Percentiles rank a stretch among this genome's conserved stretches.
Conservation (phyloP, 2,329 filamentous ascomycete genomes). For the Onygenales sp. region DNA sequence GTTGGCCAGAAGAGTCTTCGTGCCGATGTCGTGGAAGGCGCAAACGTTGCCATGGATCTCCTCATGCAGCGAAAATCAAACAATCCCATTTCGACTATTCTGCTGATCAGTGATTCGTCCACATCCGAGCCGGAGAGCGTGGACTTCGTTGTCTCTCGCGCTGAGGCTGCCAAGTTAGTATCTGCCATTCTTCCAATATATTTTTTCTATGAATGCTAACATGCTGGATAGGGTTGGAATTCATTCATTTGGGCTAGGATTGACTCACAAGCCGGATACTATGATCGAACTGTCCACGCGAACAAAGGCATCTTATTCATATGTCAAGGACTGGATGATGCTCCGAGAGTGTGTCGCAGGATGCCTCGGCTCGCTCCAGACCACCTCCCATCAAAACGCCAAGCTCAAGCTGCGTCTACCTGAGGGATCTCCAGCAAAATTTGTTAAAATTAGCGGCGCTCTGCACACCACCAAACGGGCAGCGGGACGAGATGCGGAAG, state of each 20-base stretch:
- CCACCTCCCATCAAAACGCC: constrained; percentile 94
- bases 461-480: constrained; percentile 94
- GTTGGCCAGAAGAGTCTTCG: constrained; percentile 94
- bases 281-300: constrained; percentile 95
- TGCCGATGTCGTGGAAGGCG: constrained; percentile 92
- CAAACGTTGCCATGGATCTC: constrained; percentile 96
- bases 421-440: constrained; percentile 94
- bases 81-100: constrained; percentile 89
- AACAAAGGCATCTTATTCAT: constrained; percentile 94
- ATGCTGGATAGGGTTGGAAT: constrained; percentile 62
- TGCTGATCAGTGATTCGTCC: constrained; percentile 94
- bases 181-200: background rate
- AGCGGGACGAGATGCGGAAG: constrained; percentile 88
- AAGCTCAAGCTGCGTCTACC: constrained; percentile 90
- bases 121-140: constrained; percentile 91
- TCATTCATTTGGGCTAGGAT: constrained; percentile 88
- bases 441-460: constrained; percentile 95
- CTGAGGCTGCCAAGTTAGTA: constrained; percentile 87
- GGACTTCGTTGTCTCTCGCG: constrained; percentile 92
- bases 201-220: constrained; percentile 15
- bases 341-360: constrained; percentile 90
- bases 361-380: constrained; percentile 83
- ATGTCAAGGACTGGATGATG: constrained; percentile 99
- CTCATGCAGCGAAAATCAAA: constrained; percentile 96
- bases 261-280: constrained; percentile 96